Evolutionary conservation across 2,329 filamentous ascomycete genomes (phyloP).

Genomic region (Fusarium sublunatum): DNA sequence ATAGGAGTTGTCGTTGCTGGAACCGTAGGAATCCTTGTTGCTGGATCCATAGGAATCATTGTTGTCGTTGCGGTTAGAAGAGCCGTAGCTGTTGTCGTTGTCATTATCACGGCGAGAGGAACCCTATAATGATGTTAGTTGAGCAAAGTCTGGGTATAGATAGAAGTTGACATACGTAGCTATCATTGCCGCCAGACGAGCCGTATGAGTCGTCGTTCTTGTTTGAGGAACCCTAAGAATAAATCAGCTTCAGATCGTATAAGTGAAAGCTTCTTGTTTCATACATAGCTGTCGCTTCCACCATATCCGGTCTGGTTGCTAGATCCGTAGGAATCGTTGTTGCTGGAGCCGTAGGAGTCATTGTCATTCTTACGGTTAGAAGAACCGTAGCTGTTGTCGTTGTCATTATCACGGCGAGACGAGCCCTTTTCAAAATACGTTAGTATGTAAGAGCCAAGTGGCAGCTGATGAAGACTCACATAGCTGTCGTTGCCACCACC

Average conservation of each 20-base stretch:
- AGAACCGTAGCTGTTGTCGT: slow-evolving; percentile 4
- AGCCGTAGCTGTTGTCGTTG: neutral
- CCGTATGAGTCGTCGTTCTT: slow-evolving; percentile 2
- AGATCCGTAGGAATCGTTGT: neutral
- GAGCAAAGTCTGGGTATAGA: neutral
- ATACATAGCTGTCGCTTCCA: neutral
- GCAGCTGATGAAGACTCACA: neutral
- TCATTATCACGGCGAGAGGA: slow-evolving; percentile 12
- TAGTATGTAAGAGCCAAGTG: neutral
- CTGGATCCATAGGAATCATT: slow-evolving; percentile 11
- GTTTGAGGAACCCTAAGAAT: slow-evolving; percentile 3
- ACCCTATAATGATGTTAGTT: neutral
- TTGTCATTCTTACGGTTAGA: neutral
- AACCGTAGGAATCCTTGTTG: slow-evolving; percentile 20
- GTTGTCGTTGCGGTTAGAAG: neutral
- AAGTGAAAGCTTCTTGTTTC: neutral
- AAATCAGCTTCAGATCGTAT: neutral
- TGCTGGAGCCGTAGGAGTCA: slow-evolving; percentile 14
- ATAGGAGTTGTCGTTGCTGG: neutral
- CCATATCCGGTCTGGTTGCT: neutral
- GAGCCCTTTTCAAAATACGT: slow-evolving; percentile 12
- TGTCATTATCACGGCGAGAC: slow-evolving; percentile 19
- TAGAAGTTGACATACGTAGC: neutral
- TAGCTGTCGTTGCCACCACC: slow-evolving; percentile 17
- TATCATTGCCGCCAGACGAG: slow-evolving; percentile 5